These are phyloP conservation scores for Mycena vitilis DNA, from an alignment of 768 basidiomycete species.

Conservation along the genomic window DNA sequence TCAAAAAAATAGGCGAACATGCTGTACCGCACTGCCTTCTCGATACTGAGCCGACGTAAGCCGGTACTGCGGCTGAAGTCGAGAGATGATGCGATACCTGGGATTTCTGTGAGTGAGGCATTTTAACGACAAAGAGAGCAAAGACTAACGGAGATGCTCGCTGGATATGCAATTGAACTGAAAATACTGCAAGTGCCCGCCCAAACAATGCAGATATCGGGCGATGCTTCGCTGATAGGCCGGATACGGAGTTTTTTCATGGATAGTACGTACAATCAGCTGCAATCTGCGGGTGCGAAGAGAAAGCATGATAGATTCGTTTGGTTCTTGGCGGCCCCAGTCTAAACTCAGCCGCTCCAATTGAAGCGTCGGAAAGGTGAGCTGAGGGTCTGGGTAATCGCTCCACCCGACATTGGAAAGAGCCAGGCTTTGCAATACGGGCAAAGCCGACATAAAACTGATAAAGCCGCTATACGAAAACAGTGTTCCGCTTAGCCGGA, in stretches of 20 bases:
- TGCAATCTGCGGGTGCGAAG: background rate
- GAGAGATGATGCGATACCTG: background rate
- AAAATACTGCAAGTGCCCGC: background rate
- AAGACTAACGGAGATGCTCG: background rate
- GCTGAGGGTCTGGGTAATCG: background rate
- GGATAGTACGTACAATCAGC: background rate
- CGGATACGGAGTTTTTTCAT: no score
- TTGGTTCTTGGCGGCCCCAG: background rate
- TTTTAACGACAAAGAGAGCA: no score
- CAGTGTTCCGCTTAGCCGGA: background rate
- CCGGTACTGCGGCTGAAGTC: background rate
- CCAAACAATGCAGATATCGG: slow-evolving; percentile 1
- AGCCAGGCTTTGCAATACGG: background rate
- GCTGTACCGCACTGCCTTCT: background rate
- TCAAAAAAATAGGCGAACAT: background rate
- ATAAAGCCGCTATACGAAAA: background rate
- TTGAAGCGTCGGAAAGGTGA: slow-evolving; percentile 1
- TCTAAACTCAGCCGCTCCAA: background rate
- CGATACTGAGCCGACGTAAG: background rate
- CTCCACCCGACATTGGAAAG: background rate
- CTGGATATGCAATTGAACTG: background rate
- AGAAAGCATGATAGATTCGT: background rate
- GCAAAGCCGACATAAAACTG: slow-evolving; percentile 7
- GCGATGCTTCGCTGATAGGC: background rate
- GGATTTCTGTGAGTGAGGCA: background rate